phyloP scores from a whole-genome alignment of 1,139 yeast species.

The Yamadazyma kanchanaburiensis region DNA sequence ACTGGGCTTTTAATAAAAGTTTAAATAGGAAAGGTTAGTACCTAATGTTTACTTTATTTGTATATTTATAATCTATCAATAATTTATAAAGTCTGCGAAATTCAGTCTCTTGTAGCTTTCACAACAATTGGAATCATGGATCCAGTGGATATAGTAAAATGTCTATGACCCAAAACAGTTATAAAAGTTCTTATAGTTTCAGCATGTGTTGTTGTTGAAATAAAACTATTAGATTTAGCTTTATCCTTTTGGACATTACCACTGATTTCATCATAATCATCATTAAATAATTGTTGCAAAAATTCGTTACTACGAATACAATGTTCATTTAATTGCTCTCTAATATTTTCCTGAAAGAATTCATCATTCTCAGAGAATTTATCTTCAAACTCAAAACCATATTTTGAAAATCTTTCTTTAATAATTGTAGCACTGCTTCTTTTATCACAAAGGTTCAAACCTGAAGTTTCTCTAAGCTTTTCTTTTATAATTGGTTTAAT shows the following conservation, averaged over 20 bases:
- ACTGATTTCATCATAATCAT: conserved; percentile 17
- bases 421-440: conserved; percentile 34
- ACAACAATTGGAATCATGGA: conserved; percentile 61
- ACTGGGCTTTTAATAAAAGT: conserved; percentile 1
- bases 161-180: conserved; percentile 51
- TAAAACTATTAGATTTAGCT: conserved; percentile 25
- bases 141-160: conserved; percentile 53
- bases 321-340: conserved; percentile 49
- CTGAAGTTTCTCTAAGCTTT: conserved; percentile 65
- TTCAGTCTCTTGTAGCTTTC: conserved; percentile 25
- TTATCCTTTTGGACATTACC: conserved; percentile 18
- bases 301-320: conserved; percentile 44
- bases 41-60: neutral
- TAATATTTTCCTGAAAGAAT: conserved; percentile 23
- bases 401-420: conserved; percentile 12
- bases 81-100: neutral
- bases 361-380: conserved; percentile 48
- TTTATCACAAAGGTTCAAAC: conserved; percentile 65
- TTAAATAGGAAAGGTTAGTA: conserved; percentile 1
- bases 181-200: conserved; percentile 57
- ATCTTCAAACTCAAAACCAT: conserved; percentile 36
- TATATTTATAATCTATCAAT: neutral
- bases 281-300: conserved; percentile 45
- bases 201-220: conserved; percentile 60
- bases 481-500: conserved; percentile 48